A percentile compares a stretch with the other conserved stretches of the same genome.
Evolutionary conservation across 2,329 filamentous ascomycete genomes (phyloP).

Genomic region (Aquanectria penicillioides): DNA sequence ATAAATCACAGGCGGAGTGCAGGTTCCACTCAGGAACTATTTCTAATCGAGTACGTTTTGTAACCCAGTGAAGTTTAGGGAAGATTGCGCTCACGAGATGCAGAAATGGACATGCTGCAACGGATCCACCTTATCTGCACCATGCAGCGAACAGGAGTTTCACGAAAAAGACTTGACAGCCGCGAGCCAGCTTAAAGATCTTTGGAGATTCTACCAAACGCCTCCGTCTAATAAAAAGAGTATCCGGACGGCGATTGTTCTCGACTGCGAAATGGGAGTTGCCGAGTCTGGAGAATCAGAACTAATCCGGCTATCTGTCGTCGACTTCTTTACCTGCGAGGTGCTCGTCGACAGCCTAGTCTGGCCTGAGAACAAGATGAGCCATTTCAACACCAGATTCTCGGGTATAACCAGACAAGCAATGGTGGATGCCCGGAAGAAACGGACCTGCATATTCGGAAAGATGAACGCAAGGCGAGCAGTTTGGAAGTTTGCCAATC

Average conservation of each 20-base stretch:
- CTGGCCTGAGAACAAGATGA: conserved; percentile 55
- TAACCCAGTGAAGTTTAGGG: too few species aligned
- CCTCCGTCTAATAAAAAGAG: neutral
- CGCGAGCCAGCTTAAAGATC: neutral
- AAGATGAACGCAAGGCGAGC: conserved; percentile 52
- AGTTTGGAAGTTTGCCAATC: conserved; percentile 56
- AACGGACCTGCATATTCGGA: conserved; percentile 51
- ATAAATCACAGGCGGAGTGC: neutral
- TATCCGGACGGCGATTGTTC: conserved; percentile 47
- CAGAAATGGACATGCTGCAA: conserved; percentile 28
- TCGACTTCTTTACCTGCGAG: conserved; percentile 62
- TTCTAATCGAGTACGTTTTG: neutral
- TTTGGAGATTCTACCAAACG: conserved; percentile 17
- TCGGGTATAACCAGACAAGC: conserved; percentile 57
- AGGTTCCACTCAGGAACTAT: neutral
- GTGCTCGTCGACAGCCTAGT: conserved; percentile 63
- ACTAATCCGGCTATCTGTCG: conserved; percentile 59
- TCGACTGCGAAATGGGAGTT: conserved; percentile 67
- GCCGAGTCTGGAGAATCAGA: conserved; percentile 56
- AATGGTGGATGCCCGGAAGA: conserved; percentile 49
- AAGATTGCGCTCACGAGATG: too few species aligned
- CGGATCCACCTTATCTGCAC: neutral
- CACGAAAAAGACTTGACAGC: conserved; percentile 3
- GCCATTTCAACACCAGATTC: conserved; percentile 59
- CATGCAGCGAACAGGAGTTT: conserved; percentile 9